Base-by-base conservation (phyloP, 2,329 filamentous ascomycete species). In the Rhexocercosporidium sp. region DNA sequence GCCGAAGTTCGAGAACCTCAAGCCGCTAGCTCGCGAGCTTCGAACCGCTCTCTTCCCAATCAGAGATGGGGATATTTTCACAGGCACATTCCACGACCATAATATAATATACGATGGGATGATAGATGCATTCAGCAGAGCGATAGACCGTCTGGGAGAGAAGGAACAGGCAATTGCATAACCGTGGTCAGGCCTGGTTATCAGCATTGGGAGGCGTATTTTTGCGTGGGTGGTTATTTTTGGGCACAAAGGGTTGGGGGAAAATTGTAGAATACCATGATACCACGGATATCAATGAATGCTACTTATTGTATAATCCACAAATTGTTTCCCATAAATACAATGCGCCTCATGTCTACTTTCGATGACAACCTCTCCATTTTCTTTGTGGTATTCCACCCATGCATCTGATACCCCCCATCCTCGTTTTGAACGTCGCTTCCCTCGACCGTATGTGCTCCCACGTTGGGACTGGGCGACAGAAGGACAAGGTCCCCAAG, bases 31-130 rank as follows among this genome's bases (percentile, higher is more conserved):
- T 44, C 39, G 39, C 39, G 39, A 44, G 54, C 71, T 25, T 69
- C 73, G 59, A 77, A 62, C 44, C 70, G 75, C 75, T 71, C 64
- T 78, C 69, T 71, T 67, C 49, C 60, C 73, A 72, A 75, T 72
- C 69, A 74, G 25, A 71, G 75, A 22, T 29, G 59, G 59, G 14
- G 54, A 22, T 8, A 64, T 69, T 57, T 69, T 67, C 25, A 69
- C 39, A 59, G 61, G 64, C 39, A 70, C 64, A 46, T 69, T 66
- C 57, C 34, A 56, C n/a, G 49, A 69, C 27, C 16, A 59, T 46
- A 12, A 66, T 66, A 62, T 68, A 59, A 67, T 70, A 57, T 70
- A 70, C 41, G 25, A 67, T 63, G 49, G 59, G 63, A 64, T 68
- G 37, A 66, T 70, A 18, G 59, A 65, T 41, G 62, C 67, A 53